phyloP scores from a whole-genome alignment of 2,329 filamentous ascomycete species.

The Lasiodiplodia citricola region DNA sequence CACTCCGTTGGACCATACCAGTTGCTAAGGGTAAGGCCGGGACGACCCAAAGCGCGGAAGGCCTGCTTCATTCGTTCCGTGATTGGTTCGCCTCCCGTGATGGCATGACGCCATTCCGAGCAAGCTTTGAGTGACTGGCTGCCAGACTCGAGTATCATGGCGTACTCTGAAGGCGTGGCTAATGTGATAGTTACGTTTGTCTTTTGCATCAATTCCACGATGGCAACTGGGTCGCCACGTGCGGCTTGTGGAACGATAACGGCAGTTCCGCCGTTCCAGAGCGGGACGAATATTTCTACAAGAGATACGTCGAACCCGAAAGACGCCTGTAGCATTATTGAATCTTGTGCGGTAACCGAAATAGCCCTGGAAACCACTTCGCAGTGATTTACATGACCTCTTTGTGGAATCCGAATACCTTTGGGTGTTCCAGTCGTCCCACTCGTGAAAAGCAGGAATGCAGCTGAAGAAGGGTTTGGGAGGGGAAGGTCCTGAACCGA shows the following conservation, averaged over 20 bases:
- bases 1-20: constrained; percentile 33
- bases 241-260: constrained; percentile 39
- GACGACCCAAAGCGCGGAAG: constrained; percentile 22
- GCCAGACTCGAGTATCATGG: constrained; percentile 33
- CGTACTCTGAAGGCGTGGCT: constrained; percentile 51
- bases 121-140: constrained; percentile 29
- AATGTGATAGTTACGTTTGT: constrained; percentile 46
- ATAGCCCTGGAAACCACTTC: constrained; percentile 30
- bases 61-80: not conserved
- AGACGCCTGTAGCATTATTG: constrained; percentile 56
- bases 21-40: constrained; percentile 27
- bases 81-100: constrained; percentile 33
- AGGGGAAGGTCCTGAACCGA: no score
- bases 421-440: constrained; percentile 30
- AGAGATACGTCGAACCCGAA: constrained; percentile 51
- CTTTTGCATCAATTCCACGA: constrained; percentile 45
- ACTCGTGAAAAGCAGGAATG: constrained; percentile 29
- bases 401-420: constrained; percentile 45
- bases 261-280: constrained; percentile 48
- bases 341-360: constrained; percentile 39
- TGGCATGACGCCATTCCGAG: constrained; percentile 38
- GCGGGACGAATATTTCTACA: constrained; percentile 48
- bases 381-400: constrained; percentile 39
- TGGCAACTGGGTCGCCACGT: constrained; percentile 42
- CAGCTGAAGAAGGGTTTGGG: not conserved